phyloP scores from a whole-genome alignment of 192 early-diverging fungal species.

The Pilobolus umbonatus region DNA sequence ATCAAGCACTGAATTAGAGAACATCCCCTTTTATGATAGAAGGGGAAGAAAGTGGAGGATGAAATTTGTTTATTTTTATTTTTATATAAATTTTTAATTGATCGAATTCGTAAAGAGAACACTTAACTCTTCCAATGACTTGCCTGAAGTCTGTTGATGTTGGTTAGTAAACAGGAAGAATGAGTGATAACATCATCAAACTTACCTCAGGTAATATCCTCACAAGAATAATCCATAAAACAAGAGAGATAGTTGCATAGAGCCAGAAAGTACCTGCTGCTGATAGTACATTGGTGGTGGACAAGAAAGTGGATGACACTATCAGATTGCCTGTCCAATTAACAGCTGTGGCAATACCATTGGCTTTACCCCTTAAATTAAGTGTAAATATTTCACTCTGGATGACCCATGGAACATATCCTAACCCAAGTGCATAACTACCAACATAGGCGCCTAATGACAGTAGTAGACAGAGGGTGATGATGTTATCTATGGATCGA shows the following conservation, averaged over 20 bases:
- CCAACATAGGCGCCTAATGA: constrained; percentile 19
- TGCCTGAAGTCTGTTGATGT: constrained; percentile 78
- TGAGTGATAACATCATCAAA: no score
- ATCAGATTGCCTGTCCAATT: constrained; percentile 81
- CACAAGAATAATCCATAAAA: constrained; percentile 43
- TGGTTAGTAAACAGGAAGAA: no score
- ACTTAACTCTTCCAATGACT: constrained; percentile 59
- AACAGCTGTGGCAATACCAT: constrained; percentile 63
- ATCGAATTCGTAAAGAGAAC: no score
- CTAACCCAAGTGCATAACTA: constrained; percentile 44
- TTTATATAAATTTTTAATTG: no score
- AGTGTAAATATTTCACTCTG: constrained; percentile 75
- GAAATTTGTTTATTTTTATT: neutral
- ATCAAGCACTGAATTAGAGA: constrained; percentile 11
- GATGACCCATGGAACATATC: constrained; percentile 66
- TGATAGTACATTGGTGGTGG: constrained; percentile 49
- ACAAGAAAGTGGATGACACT: constrained; percentile 62
- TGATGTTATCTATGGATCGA: neutral
- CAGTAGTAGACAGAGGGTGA: constrained; percentile 13
- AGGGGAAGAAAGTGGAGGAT: neutral
- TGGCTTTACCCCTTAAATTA: constrained; percentile 68
- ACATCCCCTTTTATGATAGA: neutral
- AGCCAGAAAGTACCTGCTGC: constrained; percentile 51
- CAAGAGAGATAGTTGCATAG: constrained; percentile 51
- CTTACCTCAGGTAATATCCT: constrained; percentile 66